Base-by-base conservation (phyloP, 768 basidiomycete genomes). In the Hemileccinum impolitum region DNA sequence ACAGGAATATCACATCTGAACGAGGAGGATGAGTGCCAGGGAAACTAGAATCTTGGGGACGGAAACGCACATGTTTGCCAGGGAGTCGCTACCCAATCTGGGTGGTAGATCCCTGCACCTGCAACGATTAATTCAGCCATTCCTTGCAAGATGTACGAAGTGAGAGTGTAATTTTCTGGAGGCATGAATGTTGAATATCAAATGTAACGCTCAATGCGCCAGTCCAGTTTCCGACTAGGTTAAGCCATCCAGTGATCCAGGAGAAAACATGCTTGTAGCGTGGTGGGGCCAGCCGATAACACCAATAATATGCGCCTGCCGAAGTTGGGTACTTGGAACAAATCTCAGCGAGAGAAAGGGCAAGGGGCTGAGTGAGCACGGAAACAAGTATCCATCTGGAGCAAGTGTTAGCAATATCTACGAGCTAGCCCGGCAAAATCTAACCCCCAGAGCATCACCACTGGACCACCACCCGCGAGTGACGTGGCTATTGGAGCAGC, bases 171-270 rank as follows among this genome's bases (percentile, higher is more conserved):
- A 2, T 2, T 32, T 13, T 34, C 21, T 8, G 12, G 14, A 30
- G 18, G 17, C 17, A 23, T n/a, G 30, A 34, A 0, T 2, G 25
- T 26, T 1, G 28, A 34, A 18, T 48, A 63, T 80, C 81, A 57
- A 86, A 86, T 3, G 77, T 81, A 6, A 83, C 83, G 11, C 82
- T 83, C 34, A 85, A 59, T n/a, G 80, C 77, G 48, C 80, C 73
- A 1, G 79, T 85, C 82, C 84, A 86, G 12, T 84, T 80, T 23
- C 84, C 84, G 25, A 83, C 81, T 57, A 84, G 70, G 2, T 79
- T 81, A 15, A 85, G 65, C 84, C 84, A 87, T 6, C 84, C 84
- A 47, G 80, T 80, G 41, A 85, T 78, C 79, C 84, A 86, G 14
- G 79, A 81, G 3, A 77, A 64, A 9, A 83, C 56, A 7, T 82